Evolutionary conservation across 306 rosid species (phyloP).

Genomic region (Medicago arabica): DNA sequence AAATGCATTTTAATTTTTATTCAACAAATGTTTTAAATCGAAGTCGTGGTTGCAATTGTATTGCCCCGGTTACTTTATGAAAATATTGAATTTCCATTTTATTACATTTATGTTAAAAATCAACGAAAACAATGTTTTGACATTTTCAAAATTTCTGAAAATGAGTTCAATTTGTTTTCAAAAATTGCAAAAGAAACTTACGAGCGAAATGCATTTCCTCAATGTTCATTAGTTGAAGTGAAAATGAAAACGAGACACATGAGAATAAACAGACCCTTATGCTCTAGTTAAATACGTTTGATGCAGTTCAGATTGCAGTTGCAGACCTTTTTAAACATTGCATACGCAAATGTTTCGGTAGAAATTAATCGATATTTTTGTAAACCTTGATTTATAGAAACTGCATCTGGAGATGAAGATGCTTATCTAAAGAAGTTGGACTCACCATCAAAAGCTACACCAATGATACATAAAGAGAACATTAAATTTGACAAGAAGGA

Average conservation of each 20-base stretch:
- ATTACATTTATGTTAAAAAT: too few species aligned
- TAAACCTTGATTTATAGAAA: conserved; percentile 24
- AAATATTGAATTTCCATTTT: too few species aligned
- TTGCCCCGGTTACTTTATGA: neutral
- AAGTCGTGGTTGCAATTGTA: neutral
- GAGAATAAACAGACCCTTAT: too few species aligned
- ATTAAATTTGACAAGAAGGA: conserved; percentile 37
- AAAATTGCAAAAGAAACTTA: too few species aligned
- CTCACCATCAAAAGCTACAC: conserved; percentile 25
- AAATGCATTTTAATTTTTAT: neutral
- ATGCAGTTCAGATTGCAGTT: neutral
- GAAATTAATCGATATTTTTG: neutral
- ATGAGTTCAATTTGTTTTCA: too few species aligned
- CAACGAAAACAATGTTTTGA: too few species aligned
- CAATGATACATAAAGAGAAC: conserved; percentile 35
- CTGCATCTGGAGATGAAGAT: conserved; percentile 33
- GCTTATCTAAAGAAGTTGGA: conserved; percentile 28
- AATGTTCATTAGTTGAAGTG: too few species aligned
- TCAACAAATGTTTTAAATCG: neutral
- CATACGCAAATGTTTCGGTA: neutral
- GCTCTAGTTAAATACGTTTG: too few species aligned
- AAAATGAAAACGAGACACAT: too few species aligned
- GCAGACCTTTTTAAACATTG: neutral
- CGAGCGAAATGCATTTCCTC: too few species aligned
- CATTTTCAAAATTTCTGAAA: too few species aligned